Percentiles rank a stretch among this genome's conserved stretches.
phyloP scores from a whole-genome alignment of 441 rosid species.

The Gossypium lobatum region DNA sequence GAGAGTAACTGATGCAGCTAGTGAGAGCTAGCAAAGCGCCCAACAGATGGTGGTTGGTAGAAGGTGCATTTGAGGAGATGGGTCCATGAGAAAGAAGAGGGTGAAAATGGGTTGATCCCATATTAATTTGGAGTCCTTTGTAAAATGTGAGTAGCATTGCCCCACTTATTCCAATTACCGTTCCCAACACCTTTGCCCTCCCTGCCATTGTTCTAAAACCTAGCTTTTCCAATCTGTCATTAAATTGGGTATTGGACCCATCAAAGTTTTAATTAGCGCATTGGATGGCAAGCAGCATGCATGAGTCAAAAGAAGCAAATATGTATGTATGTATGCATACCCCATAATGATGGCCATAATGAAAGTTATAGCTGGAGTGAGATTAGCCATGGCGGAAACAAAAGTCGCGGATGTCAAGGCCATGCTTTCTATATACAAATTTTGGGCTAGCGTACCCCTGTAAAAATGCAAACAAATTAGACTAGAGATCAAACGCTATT shows the following conservation, averaged over 20 bases:
- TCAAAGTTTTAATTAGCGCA: too few relatives aligned
- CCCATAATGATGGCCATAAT: conserved; percentile 24
- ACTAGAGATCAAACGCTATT: not conserved
- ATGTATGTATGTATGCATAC: conserved; percentile 9
- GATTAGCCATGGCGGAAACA: conserved; percentile 32
- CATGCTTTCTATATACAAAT: conserved; percentile 24
- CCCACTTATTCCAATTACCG: conserved; percentile 48
- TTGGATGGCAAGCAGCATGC: not conserved
- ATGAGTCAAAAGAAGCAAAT: not conserved
- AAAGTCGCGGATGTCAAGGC: conserved; percentile 30
- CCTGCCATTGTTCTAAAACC: not conserved
- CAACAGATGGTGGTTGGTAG: not conserved
- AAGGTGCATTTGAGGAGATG: not conserved
- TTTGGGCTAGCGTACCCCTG: conserved; percentile 32
- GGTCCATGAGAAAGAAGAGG: not conserved
- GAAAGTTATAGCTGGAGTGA: conserved; percentile 33
- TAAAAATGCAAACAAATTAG: not conserved
- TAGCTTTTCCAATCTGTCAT: conserved; percentile 13
- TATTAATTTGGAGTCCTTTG: conserved; percentile 37
- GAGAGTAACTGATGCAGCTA: not conserved
- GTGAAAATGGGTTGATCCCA: conserved; percentile 39
- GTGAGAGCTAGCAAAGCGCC: not conserved
- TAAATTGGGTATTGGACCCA: not conserved
- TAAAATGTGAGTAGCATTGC: conserved; percentile 62
- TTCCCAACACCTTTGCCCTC: conserved; percentile 5